Evolutionary conservation across 2,329 filamentous ascomycete genomes (phyloP), one percentile per base, ranked within the genome.

Genomic region (Sodiomyces alkalinus): DNA sequence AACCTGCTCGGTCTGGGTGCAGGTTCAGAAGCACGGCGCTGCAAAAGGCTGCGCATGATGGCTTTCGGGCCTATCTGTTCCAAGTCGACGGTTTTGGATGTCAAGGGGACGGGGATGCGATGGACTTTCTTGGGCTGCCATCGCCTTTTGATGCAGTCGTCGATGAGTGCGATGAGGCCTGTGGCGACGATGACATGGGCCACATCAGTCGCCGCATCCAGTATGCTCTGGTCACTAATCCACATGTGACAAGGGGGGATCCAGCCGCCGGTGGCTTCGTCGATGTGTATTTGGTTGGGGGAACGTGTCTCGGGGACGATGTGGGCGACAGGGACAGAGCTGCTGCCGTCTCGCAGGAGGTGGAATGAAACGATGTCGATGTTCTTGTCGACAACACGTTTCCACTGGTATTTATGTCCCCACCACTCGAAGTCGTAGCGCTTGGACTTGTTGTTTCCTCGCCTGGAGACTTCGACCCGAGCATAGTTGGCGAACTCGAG

Each of bases 401-500:
- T 80, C 90, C 90, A 96, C 29, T 70, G 60, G 52, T 96, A 96
- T 30, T 62, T 67, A 41, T 77, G 68, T 16, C 82, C 83, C 90
- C 90, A 96, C 63, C 92, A 93, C 46, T 87, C 79, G 44, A 92
- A 94, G 31, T 85, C 80, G 50, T 94, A 96, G 36, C 73, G 69
- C 54, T 85, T 87, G 37, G 64, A 64, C 24, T 64, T 60, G 40
- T 71, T 74, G 28, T 66, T 58, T 11, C 78, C 78, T 15, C 70
- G 64, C 22, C 81, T 72, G 40, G 69, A 74, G 28, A 98, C 58
- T 39, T 93, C 80, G 22, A 96, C 74, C 42, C 90, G 83, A 3
- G 87, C 87, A 49, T 98, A 98, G 57, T 96, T 98, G 39, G 83
- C 92, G 49, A 94, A 98, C 49, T 96, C 87, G 19, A 98, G 68